A percentile compares a stretch with the other conserved stretches of the same genome.
phyloP scores from a whole-genome alignment of 2,329 filamentous ascomycete genomes.

The Orbilia quercus region DNA sequence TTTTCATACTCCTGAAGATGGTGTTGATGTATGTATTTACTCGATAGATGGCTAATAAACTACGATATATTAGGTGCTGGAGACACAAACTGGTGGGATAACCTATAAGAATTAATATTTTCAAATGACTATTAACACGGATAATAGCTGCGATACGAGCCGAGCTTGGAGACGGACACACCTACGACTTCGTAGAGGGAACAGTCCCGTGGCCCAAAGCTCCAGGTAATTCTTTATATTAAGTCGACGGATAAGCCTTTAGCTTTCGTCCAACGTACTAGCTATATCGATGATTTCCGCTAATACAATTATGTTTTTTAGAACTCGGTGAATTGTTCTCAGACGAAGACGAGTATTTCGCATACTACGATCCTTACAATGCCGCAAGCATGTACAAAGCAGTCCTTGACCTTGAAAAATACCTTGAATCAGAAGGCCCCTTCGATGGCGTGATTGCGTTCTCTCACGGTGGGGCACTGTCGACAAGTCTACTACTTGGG shows the following conservation, averaged over 20 bases:
- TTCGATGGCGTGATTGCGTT: slow-evolving; percentile 33
- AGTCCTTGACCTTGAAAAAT: background rate
- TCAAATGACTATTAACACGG: background rate
- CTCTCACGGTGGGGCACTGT: slow-evolving; percentile 23
- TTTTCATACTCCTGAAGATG: background rate
- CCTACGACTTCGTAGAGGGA: slow-evolving; percentile 39
- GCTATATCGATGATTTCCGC: background rate
- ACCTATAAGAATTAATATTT: background rate
- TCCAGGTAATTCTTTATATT: slow-evolving; percentile 13
- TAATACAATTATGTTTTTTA: background rate
- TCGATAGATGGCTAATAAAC: too few species aligned
- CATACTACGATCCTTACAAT: slow-evolving; percentile 37
- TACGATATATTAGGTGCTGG: too few species aligned
- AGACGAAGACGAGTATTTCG: slow-evolving; percentile 38
- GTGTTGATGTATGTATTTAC: background rate
- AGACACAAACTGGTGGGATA: slow-evolving; percentile 31
- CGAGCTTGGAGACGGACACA: slow-evolving; percentile 31
- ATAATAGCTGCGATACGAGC: slow-evolving; percentile 24
- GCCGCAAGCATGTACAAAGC: slow-evolving; percentile 11
- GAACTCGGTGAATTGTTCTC: slow-evolving; percentile 32
- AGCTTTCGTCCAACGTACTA: too few species aligned
- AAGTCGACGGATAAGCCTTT: too few species aligned
- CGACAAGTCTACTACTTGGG: slow-evolving; percentile 6
- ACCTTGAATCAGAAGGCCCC: slow-evolving; percentile 31
- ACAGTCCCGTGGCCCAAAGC: slow-evolving; percentile 33